Base-by-base conservation (phyloP, 345 rosid species). In the Noccaea caerulescens region DNA sequence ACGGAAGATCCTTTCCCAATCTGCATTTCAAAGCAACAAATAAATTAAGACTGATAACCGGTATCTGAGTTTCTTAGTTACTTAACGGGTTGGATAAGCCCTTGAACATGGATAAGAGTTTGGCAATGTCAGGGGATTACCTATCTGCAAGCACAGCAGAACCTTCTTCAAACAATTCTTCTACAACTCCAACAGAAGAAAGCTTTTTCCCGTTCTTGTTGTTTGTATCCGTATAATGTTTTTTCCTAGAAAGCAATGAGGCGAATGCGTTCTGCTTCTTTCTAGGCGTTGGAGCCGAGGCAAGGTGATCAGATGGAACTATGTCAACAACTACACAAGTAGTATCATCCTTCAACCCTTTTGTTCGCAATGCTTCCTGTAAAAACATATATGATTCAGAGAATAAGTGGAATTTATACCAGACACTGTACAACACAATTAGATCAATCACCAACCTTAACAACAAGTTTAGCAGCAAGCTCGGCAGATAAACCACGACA, bases 81-180 rank as follows among this genome's bases (percentile, higher is more conserved):
- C 39, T 42, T 8, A 41, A 14, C 16, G 2, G 25, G 13, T 11
- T 46, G 36, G 39, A 51, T 38, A 9, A 16, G 18, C 1, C 18
- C 18, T 16, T 16, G 18, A 16, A 16, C 18, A 16, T 16, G 18
- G 18, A 1, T 46, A 16, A 27, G 63, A 46, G 30, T 55, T 46
- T 63, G 16, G 36, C 6, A 38, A 18, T 16, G 54, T 50, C 30
- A 55, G 20, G 38, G 1, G 43, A 32, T 39, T 67, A 95, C 99
- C 99, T 90, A 79, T 95, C 98, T 1, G 88, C 93, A 60, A 95
- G 98, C 82, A 90, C 72, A 45, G 99, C 99, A 58, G 98, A 90
- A 75, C 99, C 99, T 84, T 95, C 99, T 88, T 95, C 99, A 72
- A 95, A 95, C 82, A 95, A 84, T 76, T 95, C 99, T 80, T 92